Evolutionary conservation across 2,329 filamentous ascomycete species (phyloP).

Genomic region (Monilinia fructicola): DNA sequence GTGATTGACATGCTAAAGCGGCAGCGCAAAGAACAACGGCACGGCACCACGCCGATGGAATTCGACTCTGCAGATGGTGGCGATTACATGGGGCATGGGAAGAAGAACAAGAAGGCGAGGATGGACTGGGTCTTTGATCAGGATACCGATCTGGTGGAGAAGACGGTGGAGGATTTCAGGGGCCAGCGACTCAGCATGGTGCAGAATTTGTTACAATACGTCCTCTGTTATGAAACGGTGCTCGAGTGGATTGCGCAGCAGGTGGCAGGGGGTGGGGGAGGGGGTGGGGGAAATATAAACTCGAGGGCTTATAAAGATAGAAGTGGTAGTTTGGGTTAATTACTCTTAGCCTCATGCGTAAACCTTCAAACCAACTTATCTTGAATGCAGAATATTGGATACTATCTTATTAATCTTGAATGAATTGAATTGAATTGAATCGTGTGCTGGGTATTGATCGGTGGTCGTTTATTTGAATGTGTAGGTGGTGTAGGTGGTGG

Average conservation of each 20-base stretch:
- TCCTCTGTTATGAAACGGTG: slow-evolving; percentile 93
- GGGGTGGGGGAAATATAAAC: slow-evolving; percentile 27
- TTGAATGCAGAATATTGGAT: not conserved
- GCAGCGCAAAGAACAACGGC: slow-evolving; percentile 54
- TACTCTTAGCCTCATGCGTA: not conserved
- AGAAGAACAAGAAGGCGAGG: slow-evolving; percentile 23
- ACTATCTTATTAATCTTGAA: not conserved
- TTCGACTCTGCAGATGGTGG: slow-evolving; percentile 34
- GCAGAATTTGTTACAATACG: slow-evolving; percentile 88
- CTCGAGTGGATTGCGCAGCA: slow-evolving; percentile 73
- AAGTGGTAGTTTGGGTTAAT: slow-evolving; percentile 4
- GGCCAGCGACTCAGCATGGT: slow-evolving; percentile 93
- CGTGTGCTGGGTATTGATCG: no score
- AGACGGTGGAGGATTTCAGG: slow-evolving; percentile 88
- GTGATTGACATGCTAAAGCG: slow-evolving; percentile 96
- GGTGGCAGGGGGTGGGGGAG: slow-evolving; percentile 25
- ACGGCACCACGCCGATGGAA: slow-evolving; percentile 45
- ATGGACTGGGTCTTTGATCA: slow-evolving; percentile 71
- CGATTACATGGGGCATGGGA: slow-evolving; percentile 36
- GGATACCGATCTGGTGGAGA: slow-evolving; percentile 74
- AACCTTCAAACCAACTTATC: not conserved
- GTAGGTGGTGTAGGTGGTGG: no score
- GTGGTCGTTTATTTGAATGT: no score
- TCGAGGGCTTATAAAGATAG: not conserved
- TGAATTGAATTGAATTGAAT: no score